phyloP scores from a whole-genome alignment of 345 rosid species.

The Clausena lansium region DNA sequence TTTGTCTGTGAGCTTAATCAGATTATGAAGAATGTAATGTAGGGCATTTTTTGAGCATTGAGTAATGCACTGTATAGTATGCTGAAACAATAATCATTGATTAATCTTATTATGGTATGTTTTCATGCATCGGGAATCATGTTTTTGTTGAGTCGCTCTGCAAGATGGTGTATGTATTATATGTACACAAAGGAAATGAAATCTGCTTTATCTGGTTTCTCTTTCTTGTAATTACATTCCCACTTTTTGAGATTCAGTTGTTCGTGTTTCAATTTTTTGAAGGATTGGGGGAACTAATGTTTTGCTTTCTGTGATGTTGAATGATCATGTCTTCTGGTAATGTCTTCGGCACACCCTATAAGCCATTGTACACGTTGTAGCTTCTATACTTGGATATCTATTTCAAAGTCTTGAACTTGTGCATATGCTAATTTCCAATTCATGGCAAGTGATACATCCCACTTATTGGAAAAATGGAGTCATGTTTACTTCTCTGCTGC shows the following conservation, averaged over 20 bases:
- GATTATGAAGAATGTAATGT: not conserved
- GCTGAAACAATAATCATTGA: slow-evolving; percentile 9
- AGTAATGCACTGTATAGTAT: slow-evolving; percentile 1
- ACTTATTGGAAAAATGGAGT: not conserved
- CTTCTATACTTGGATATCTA: not conserved
- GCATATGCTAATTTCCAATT: not conserved
- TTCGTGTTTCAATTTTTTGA: too few relatives aligned
- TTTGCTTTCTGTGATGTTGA: not conserved
- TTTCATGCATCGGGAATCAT: not conserved
- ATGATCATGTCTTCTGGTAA: not conserved
- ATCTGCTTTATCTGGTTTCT: not conserved
- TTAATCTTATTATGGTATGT: not conserved
- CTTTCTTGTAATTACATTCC: not conserved
- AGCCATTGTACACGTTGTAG: not conserved
- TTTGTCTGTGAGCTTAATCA: not conserved
- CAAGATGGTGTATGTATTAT: not conserved
- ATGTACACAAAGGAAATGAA: not conserved
- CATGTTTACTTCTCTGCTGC: not conserved
- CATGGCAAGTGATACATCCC: not conserved
- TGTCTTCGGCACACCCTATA: not conserved
- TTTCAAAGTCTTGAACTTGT: not conserved
- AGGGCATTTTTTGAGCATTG: slow-evolving; percentile 3
- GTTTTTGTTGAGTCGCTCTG: not conserved
- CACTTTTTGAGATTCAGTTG: not conserved
- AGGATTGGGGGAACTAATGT: not conserved